phyloP scores from a whole-genome alignment of 345 rosid species.

The Ailanthus altissimus region DNA sequence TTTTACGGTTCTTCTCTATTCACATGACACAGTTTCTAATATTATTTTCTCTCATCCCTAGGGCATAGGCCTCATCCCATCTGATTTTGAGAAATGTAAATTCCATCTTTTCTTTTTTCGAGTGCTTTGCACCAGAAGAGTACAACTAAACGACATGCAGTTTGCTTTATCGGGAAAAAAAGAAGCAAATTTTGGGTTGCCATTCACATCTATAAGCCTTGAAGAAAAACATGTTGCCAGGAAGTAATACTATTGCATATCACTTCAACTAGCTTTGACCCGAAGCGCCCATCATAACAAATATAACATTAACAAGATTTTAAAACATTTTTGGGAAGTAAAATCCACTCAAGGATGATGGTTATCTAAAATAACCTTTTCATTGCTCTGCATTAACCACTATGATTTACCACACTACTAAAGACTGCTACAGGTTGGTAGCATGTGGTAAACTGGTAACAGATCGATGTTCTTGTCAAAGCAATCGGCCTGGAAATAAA shows the following conservation, averaged over 20 bases:
- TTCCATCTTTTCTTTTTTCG: not conserved
- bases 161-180: too few relatives aligned
- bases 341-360: not conserved
- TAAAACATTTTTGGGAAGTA: too few relatives aligned
- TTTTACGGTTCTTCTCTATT: not conserved
- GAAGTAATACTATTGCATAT: too few relatives aligned
- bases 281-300: too few relatives aligned
- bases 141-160: not conserved
- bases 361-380: too few relatives aligned
- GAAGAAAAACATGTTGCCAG: too few relatives aligned
- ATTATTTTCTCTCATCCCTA: not conserved
- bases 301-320: not conserved
- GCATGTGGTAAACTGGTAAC: not conserved
- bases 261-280: too few relatives aligned
- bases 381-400: not conserved
- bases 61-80: not conserved
- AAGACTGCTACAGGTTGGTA: not conserved
- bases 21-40: not conserved
- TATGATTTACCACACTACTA: not conserved
- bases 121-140: not conserved
- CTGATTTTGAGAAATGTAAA: not conserved
- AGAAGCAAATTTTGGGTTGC: not conserved
- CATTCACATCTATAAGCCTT: too few relatives aligned
- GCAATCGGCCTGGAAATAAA: not conserved
- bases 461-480: not conserved